Evolutionary conservation across 2,329 filamentous ascomycete species (phyloP), one percentile per base, ranked within the genome.

Genomic region (Phaeosphaeriaceae sp.): DNA sequence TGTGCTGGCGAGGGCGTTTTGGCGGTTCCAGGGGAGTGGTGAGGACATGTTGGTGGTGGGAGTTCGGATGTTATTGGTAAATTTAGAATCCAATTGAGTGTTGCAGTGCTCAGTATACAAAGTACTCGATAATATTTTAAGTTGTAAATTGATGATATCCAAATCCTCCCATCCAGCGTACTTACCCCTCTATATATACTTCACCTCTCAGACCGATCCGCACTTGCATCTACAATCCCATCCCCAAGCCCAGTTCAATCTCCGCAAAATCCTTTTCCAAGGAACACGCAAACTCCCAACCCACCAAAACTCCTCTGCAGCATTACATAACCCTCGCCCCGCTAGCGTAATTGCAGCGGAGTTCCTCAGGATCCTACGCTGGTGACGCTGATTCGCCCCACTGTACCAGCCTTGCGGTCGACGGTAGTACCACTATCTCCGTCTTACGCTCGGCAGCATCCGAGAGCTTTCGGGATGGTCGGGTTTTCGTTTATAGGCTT

Each of bases 1-100:
- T 41, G 45, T 58, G 9, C 65, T 66, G n/a, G 70, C 69, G 20
- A 63, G 62, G 21, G 66, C 63, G 10, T 65, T 67, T 41, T 66
- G 56, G 27, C 62, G 56, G 48, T 67, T 66, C 57, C 71, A 75
- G 0, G 68, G 61, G 11, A 66, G 56, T 13, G 31, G 31, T 7
- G 31, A 36, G 41, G 41, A 20, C 41, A 44, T 44, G n/a, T 19
- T 44, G 15, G 41, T 42, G 40, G 40, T 17, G 15, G 40, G 25
- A 27, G 25, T 27, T 27, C 9, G 25, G 25, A 27, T 9, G 25
- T 4, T 27, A 27, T 27, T 27, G 25, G 9, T 27, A 9, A 9
- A 27, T 27, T 5, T 27, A 9, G 9, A 27, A 9, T 27, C 25
- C 9, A 9, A 27, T 27, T 9, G 25, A 27, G 9, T 27, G 25